Conservation (phyloP, 345 rosid species). For the Ceriops tagal region DNA sequence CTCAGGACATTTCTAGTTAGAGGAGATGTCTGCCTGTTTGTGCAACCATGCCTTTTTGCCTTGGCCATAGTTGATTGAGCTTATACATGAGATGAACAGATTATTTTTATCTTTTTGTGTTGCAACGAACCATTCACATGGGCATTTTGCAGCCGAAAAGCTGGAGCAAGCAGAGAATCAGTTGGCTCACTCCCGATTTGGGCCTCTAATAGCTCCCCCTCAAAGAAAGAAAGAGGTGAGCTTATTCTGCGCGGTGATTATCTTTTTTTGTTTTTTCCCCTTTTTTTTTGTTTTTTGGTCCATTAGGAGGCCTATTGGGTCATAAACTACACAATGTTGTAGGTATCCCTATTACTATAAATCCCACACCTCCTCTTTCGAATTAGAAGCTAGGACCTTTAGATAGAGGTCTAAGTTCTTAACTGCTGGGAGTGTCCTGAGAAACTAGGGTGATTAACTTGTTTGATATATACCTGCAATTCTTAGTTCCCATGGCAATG, state of each 20-base stretch:
- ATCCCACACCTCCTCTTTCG: too few relatives aligned
- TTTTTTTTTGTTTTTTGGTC: background rate
- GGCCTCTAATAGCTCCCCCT: constrained; percentile 57
- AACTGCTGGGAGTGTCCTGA: too few relatives aligned
- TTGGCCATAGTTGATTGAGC: too few relatives aligned
- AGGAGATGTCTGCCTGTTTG: too few relatives aligned
- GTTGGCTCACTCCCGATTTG: constrained; percentile 74
- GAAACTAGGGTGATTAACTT: background rate
- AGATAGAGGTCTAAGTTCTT: too few relatives aligned
- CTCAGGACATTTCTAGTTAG: too few relatives aligned
- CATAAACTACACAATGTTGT: too few relatives aligned
- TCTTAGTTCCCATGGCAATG: background rate
- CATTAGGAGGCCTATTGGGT: too few relatives aligned
- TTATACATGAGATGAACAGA: background rate
- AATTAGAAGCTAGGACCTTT: too few relatives aligned
- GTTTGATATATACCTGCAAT: too few relatives aligned
- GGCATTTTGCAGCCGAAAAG: constrained; percentile 76
- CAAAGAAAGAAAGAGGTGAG: constrained; percentile 89
- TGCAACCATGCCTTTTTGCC: too few relatives aligned
- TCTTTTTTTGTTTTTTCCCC: background rate
- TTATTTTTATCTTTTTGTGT: background rate
- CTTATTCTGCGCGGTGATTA: constrained; percentile 9
- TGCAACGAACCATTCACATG: constrained; percentile 6
- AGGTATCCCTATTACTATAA: too few relatives aligned
- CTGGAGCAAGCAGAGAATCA: constrained; percentile 97